These are phyloP conservation scores for Rhizopogon vulgaris DNA, from an alignment of 768 basidiomycete genomes.

Conservation along the genomic window DNA sequence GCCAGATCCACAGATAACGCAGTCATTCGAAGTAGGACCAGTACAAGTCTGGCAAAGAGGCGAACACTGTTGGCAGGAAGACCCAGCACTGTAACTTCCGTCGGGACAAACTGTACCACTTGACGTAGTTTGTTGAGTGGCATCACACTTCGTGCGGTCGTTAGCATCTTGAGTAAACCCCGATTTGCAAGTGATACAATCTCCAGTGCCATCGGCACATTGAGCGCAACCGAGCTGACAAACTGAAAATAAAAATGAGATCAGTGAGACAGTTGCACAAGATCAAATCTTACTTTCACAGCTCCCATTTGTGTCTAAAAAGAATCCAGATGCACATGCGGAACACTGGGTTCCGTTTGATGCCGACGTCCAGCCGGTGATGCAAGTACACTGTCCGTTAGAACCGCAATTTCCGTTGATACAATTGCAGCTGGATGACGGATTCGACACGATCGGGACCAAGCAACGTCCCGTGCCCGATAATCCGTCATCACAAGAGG, in stretches of 20 bases:
- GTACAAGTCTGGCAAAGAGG: constrained; percentile 65
- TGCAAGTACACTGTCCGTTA: constrained; percentile 69
- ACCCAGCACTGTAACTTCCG: constrained; percentile 55
- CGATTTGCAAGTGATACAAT: constrained; percentile 66
- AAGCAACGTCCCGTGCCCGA: constrained; percentile 74
- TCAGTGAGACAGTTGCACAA: background rate
- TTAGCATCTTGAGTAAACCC: constrained; percentile 64
- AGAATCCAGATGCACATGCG: constrained; percentile 71
- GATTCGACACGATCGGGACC: constrained; percentile 38
- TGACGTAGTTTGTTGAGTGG: constrained; percentile 42
- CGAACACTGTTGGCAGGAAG: constrained; percentile 54
- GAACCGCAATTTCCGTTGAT: constrained; percentile 70
- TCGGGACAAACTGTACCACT: constrained; percentile 55
- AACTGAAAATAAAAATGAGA: constrained; percentile 31
- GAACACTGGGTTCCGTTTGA: constrained; percentile 74
- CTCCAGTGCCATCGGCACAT: constrained; percentile 63
- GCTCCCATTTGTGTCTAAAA: constrained; percentile 59
- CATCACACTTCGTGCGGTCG: constrained; percentile 61
- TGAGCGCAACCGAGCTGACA: constrained; percentile 68
- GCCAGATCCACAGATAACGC: constrained; percentile 60
- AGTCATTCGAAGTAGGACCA: constrained; percentile 62
- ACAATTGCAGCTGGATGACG: constrained; percentile 72
- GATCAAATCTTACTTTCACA: constrained; percentile 52
- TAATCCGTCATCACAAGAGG: constrained; percentile 72
- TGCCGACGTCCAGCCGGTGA: constrained; percentile 67